phyloP scores from a whole-genome alignment of 352 stramenopile species.

The Aphanomyces euteiches region DNA sequence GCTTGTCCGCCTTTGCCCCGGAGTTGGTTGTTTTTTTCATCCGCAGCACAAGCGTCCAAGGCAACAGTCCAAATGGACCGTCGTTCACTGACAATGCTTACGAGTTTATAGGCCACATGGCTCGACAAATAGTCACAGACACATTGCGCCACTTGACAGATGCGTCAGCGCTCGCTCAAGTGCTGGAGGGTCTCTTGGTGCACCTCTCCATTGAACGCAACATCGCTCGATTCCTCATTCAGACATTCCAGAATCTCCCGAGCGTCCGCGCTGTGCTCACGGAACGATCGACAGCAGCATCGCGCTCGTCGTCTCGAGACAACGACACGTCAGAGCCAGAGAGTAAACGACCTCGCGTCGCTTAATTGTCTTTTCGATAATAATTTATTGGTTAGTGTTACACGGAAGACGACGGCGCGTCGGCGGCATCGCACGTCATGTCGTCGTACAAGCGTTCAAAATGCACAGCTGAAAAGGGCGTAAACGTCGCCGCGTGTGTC shows the following conservation, averaged over 20 bases:
- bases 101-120: constrained; percentile 50
- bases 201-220: constrained; percentile 1
- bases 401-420: neutral
- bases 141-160: constrained; percentile 31
- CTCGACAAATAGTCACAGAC: constrained; percentile 45
- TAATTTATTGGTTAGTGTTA: constrained; percentile 4
- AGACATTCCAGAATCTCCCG: constrained; percentile 12
- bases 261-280: neutral
- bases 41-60: constrained; percentile 56
- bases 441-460: constrained; percentile 86
- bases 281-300: neutral
- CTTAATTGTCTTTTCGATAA: neutral
- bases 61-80: constrained; percentile 43
- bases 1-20: constrained; percentile 53
- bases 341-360: neutral
- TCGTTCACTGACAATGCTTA: constrained; percentile 37
- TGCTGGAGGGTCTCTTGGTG: constrained; percentile 12
- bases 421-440: constrained; percentile 67
- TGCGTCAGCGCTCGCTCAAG: neutral
- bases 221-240: constrained; percentile 6
- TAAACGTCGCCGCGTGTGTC: constrained; percentile 72
- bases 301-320: neutral
- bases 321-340: neutral
- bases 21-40: constrained; percentile 58
- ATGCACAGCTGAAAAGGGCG: constrained; percentile 60